Percentiles rank a stretch among this genome's conserved stretches.
These are phyloP conservation scores for Lichtheimia hyalospora DNA, from an alignment of 371 early-diverging fungal genomes.

Conservation along the genomic window DNA sequence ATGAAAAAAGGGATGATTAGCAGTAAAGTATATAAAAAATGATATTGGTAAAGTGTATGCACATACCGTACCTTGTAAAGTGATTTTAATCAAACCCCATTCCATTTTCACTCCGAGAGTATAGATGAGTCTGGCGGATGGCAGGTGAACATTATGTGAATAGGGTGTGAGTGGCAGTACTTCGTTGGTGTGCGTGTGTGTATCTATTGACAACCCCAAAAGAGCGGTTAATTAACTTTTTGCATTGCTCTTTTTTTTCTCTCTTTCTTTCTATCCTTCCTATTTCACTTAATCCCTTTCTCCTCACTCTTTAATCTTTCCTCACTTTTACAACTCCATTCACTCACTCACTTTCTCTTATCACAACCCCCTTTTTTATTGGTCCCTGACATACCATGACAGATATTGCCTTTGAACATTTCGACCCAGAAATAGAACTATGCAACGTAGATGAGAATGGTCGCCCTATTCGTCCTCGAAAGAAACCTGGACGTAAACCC, in stretches of 20 bases:
- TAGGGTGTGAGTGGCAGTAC: too few relatives aligned
- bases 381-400: constrained; percentile 12
- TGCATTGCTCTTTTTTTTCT: constrained; percentile 2
- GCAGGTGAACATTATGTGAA: not conserved
- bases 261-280: constrained; percentile 3
- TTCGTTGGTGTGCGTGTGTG: too few relatives aligned
- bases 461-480: constrained; percentile 31
- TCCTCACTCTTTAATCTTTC: constrained; percentile 2
- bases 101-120: too few relatives aligned
- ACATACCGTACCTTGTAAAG: too few relatives aligned
- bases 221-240: constrained; percentile 5
- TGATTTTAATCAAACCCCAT: too few relatives aligned
- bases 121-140: not conserved
- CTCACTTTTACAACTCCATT: not conserved
- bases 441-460: constrained; percentile 31
- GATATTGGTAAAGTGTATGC: too few relatives aligned
- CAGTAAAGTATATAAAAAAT: too few relatives aligned
- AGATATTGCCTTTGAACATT: constrained; percentile 36
- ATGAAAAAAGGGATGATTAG: too few relatives aligned
- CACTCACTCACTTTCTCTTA: not conserved
- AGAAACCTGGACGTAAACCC: constrained; percentile 31
- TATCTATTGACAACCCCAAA: not conserved
- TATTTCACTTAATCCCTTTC: constrained; percentile 2
- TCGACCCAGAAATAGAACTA: constrained; percentile 30
- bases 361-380: constrained; percentile 7